Evolutionary conservation across 805 yeast species (phyloP), one percentile per base, ranked within the genome.

Genomic region (Candida manassasensis): DNA sequence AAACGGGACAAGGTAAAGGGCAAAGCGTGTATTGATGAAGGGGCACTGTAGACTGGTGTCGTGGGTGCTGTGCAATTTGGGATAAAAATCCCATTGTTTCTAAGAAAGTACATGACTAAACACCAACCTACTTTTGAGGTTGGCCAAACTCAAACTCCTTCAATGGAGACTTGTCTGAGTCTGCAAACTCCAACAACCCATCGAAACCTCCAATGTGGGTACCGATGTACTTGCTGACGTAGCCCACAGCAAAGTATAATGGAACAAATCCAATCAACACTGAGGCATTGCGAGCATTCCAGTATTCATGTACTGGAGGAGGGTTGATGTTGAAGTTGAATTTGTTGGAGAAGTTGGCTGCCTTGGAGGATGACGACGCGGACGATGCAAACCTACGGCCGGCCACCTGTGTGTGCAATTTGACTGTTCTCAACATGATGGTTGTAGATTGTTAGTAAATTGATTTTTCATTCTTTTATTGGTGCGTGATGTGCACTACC

Each of bases 271-370:
- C 68, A 30, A 65, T 41, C 32, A 63, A 49, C 21, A 63, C 55
- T 18, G 56, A 48, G 30, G 60, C 52, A 48, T 66, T 65, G 39
- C 63, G 55, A 43, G 50, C 48, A 45, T 57, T 62, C 73, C 73
- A 67, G 54, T 67, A 67, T 42, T 58, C 61, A 44, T 67, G 73
- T 34, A 63, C 66, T 34, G 64, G 71, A 27, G 73, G 73, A 22
- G 72, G 72, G 38, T 53, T 53, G 40, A 55, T 57, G 51, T 67
- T 58, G 53, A 67, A 67, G 49, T 61, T 58, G 52, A 55, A 47
- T 39, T 64, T 67, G 56, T 67, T 67, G 50, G 50, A 61, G 57
- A 67, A 67, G n/a, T 61, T 36, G n/a, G 63, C 37, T 21, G 48
- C 50, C 18, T 44, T 41, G 7, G 49, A 22, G 10, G 48, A 45